phyloP scores from a whole-genome alignment of 805 yeast genomes.

The Barnettozyma pratensis region DNA sequence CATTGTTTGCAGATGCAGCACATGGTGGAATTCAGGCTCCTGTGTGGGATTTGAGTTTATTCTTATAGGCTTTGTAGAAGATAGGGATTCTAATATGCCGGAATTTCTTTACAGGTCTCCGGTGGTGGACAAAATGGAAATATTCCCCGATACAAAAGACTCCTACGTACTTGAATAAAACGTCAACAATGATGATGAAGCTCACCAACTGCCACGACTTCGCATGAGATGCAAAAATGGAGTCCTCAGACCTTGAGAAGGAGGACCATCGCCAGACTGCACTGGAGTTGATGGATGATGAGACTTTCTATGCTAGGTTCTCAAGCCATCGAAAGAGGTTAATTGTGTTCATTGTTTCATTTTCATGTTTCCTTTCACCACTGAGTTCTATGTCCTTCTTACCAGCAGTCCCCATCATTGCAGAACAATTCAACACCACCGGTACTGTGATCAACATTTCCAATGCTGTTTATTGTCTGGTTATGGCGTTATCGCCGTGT shows the following conservation, averaged over 20 bases:
- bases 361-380: conserved; percentile 41
- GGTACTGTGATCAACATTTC: conserved; percentile 41
- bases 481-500: conserved; percentile 51
- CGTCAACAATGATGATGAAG: no score
- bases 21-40: neutral
- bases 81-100: neutral
- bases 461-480: conserved; percentile 43
- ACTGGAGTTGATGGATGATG: conserved; percentile 15
- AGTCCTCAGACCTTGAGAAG: neutral
- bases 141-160: no score
- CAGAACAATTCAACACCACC: conserved; percentile 40
- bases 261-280: neutral
- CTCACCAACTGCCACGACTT: no score
- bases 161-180: no score
- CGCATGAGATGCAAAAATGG: no score
- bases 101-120: neutral
- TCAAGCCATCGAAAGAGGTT: conserved; percentile 12
- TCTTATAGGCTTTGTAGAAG: neutral
- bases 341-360: conserved; percentile 29
- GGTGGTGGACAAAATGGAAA: neutral
- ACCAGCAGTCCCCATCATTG: conserved; percentile 48
- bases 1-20: conserved; percentile 3
- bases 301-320: conserved; percentile 16
- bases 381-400: conserved; percentile 38
- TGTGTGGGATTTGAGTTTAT: no score